Evolutionary conservation across 306 rosid species (phyloP).

Genomic region (Abrus pulchellus): DNA sequence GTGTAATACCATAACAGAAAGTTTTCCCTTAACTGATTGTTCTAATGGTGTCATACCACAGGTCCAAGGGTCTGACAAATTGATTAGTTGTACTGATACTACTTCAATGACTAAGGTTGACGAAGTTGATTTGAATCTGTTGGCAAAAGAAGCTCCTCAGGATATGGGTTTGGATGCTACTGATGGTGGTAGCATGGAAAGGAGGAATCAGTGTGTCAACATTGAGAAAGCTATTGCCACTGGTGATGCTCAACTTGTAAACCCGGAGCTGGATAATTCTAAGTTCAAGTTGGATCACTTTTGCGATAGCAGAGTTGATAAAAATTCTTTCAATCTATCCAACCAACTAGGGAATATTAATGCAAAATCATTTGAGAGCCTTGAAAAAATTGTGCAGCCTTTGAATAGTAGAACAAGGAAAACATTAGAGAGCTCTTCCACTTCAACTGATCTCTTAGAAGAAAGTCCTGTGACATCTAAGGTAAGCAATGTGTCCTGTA

Average conservation of each 20-base stretch:
- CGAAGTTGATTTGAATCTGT: constrained; percentile 46
- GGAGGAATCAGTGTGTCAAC: constrained; percentile 21
- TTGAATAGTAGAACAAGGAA: constrained; percentile 45
- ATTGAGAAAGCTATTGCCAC: constrained; percentile 47
- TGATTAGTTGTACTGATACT: constrained; percentile 40
- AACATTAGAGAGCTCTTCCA: constrained; percentile 54
- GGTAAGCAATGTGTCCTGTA: constrained; percentile 59
- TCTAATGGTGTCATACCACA: constrained; percentile 33
- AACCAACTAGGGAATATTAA: constrained; percentile 47
- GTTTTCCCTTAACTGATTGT: constrained; percentile 42
- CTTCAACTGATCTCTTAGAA: constrained; percentile 50
- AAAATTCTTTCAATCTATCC: constrained; percentile 44
- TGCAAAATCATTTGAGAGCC: constrained; percentile 51
- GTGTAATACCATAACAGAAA: constrained; percentile 23
- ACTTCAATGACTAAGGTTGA: constrained; percentile 32
- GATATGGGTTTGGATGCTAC: constrained; percentile 37
- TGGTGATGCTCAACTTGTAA: constrained; percentile 45
- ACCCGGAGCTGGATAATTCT: constrained; percentile 47
- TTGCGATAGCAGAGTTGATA: constrained; percentile 43
- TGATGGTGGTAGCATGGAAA: constrained; percentile 40
- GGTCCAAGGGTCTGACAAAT: constrained; percentile 47
- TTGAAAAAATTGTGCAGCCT: constrained; percentile 46
- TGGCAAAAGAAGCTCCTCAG: constrained; percentile 49
- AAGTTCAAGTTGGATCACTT: constrained; percentile 53
- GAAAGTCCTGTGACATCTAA: constrained; percentile 53